phyloP scores from a whole-genome alignment of 768 basidiomycete species.

The Lactarius indigo region DNA sequence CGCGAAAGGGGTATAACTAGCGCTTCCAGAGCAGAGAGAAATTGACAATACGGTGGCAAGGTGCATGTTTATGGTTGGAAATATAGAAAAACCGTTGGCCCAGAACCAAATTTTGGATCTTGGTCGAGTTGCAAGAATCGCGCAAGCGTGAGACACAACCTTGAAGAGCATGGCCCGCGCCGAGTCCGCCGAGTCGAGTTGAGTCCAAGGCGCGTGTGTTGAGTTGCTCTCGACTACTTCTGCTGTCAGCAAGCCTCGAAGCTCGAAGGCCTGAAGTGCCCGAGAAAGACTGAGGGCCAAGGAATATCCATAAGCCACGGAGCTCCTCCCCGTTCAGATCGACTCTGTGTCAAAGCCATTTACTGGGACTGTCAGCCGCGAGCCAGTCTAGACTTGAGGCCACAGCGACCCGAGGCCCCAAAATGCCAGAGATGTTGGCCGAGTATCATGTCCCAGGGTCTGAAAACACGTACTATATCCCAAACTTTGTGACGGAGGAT shows the following conservation, averaged over 20 bases:
- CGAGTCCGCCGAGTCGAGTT: too few relatives aligned
- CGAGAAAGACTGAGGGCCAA: slow-evolving; percentile 8
- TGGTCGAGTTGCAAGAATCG: neutral
- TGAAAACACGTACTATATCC: slow-evolving; percentile 61
- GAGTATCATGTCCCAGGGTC: slow-evolving; percentile 30
- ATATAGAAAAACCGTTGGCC: neutral
- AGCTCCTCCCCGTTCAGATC: neutral
- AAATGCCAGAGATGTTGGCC: neutral
- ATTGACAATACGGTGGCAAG: neutral
- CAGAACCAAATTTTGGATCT: slow-evolving; percentile 3
- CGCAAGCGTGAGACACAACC: too few relatives aligned
- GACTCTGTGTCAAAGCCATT: neutral
- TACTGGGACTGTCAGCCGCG: neutral
- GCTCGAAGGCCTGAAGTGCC: neutral
- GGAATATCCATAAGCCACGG: neutral
- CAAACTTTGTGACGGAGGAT: slow-evolving; percentile 65
- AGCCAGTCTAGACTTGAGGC: neutral
- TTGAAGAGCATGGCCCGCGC: too few relatives aligned
- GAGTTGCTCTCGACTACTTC: too few relatives aligned
- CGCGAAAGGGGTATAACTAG: slow-evolving; percentile 10
- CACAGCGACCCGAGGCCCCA: neutral
- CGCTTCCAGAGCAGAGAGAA: slow-evolving; percentile 16
- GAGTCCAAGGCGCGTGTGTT: too few relatives aligned
- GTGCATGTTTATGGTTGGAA: neutral
- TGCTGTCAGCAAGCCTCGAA: too few relatives aligned